Evolutionary conservation across 768 basidiomycete species (phyloP).

Genomic region (Auricularia heimuer): DNA sequence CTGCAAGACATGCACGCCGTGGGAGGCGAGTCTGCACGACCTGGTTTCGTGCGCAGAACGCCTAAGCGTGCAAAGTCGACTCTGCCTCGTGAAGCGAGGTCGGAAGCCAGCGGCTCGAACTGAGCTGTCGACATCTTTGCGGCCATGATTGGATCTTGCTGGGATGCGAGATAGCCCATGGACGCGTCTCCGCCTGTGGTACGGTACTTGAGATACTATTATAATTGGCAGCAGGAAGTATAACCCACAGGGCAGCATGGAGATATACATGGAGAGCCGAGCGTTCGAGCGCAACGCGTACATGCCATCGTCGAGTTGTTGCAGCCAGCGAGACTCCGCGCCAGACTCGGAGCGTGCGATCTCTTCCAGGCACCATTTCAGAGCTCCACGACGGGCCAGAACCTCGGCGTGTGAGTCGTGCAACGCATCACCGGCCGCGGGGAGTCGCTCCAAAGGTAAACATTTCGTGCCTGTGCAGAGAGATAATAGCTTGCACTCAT

Average conservation of each 20-base stretch:
- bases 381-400: conserved; percentile 69
- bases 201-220: conserved; percentile 1
- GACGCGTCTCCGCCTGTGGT: conserved; percentile 80
- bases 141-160: conserved; percentile 70
- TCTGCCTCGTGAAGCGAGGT: conserved; percentile 56
- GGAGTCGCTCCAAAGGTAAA: conserved; percentile 52
- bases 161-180: conserved; percentile 60
- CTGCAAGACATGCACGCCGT: conserved; percentile 87
- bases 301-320: conserved; percentile 23
- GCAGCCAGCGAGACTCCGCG: conserved; percentile 44
- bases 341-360: conserved; percentile 21
- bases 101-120: conserved; percentile 23
- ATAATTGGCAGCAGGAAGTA: not conserved
- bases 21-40: conserved; percentile 77
- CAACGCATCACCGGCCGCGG: conserved; percentile 61
- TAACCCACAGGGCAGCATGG: conserved; percentile 44
- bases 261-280: conserved; percentile 64
- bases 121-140: conserved; percentile 36
- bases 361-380: conserved; percentile 76
- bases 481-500: conserved; percentile 32
- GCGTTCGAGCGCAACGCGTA: conserved; percentile 40
- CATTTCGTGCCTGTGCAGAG: conserved; percentile 82
- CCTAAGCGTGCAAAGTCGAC: conserved; percentile 68
- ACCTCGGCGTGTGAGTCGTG: conserved; percentile 93
- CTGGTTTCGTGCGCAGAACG: conserved; percentile 87